Percentiles rank a stretch among this genome's conserved stretches.
These are phyloP conservation scores for Penicillium sp. DNA, from an alignment of 2,329 filamentous ascomycete species.

Conservation along the genomic window DNA sequence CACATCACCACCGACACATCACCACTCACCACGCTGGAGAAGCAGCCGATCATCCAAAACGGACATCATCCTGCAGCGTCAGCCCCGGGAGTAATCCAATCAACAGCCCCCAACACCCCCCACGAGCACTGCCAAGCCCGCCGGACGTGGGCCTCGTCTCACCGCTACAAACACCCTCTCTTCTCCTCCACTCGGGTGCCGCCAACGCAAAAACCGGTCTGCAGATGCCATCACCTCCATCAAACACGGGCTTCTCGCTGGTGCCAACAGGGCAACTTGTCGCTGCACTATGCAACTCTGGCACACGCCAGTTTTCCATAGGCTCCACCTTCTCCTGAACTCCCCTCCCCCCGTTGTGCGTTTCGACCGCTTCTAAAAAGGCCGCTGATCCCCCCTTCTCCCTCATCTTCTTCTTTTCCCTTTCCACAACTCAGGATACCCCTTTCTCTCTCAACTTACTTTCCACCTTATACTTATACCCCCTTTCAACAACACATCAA, in stretches of 20 bases:
- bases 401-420: conserved; percentile 15
- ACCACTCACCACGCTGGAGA: conserved; percentile 11
- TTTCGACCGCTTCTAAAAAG: conserved; percentile 28
- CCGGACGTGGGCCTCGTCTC: conserved; percentile 23
- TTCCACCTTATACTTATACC: conserved; percentile 17
- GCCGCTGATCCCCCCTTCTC: conserved; percentile 22
- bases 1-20: conserved; percentile 21
- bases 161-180: conserved; percentile 24
- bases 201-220: conserved; percentile 20
- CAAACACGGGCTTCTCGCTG: conserved; percentile 20
- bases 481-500: background rate
- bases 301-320: conserved; percentile 26
- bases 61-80: conserved; percentile 30
- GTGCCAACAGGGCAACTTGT: conserved; percentile 25
- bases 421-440: conserved; percentile 24
- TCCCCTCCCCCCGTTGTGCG: conserved; percentile 3
- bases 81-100: conserved; percentile 26
- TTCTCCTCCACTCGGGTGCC: conserved; percentile 22
- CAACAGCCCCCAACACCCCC: conserved; percentile 9
- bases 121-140: conserved; percentile 21
- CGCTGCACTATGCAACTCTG: conserved; percentile 25
- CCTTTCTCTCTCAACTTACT: too few species aligned
- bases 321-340: conserved; percentile 21
- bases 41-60: conserved; percentile 27
- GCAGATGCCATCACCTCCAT: conserved; percentile 27